Evolutionary conservation across 208 protist genomes (phyloP).

Genomic region (Acanthamoeba castellanii): DNA sequence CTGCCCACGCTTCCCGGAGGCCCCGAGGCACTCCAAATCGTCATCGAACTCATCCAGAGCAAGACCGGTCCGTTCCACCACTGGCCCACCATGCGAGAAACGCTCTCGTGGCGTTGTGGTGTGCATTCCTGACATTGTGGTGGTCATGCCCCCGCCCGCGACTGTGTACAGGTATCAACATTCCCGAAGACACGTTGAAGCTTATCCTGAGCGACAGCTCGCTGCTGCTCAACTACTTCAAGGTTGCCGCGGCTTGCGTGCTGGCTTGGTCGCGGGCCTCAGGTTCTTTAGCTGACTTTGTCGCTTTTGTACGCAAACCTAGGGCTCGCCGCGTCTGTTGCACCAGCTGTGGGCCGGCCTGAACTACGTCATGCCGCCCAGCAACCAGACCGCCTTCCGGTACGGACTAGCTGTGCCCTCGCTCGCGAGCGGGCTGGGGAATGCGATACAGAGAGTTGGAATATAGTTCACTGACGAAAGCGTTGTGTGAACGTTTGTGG

Average conservation of each 20-base stretch:
- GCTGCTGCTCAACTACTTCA: constrained; percentile 45
- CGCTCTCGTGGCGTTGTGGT: neutral
- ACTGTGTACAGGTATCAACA: neutral
- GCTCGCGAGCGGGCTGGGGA: neutral
- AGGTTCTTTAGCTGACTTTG: neutral
- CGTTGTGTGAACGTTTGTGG: neutral
- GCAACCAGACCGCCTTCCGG: neutral
- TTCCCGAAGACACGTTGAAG: neutral
- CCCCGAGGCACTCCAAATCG: neutral
- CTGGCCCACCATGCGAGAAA: no score
- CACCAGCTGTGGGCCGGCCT: constrained; percentile 26
- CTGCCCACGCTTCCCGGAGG: neutral
- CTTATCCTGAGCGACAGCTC: neutral
- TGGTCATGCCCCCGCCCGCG: neutral
- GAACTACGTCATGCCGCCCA: neutral
- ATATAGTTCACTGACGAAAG: neutral
- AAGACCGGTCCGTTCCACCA: neutral
- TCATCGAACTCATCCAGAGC: neutral
- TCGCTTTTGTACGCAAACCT: neutral
- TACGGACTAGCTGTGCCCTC: neutral
- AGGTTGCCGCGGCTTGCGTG: neutral
- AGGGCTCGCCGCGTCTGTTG: neutral
- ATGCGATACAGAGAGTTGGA: neutral
- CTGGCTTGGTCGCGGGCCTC: neutral
- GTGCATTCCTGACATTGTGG: neutral